Base-by-base conservation (phyloP, 1,139 yeast species). In the Magnusiomyces suaveolens region DNA sequence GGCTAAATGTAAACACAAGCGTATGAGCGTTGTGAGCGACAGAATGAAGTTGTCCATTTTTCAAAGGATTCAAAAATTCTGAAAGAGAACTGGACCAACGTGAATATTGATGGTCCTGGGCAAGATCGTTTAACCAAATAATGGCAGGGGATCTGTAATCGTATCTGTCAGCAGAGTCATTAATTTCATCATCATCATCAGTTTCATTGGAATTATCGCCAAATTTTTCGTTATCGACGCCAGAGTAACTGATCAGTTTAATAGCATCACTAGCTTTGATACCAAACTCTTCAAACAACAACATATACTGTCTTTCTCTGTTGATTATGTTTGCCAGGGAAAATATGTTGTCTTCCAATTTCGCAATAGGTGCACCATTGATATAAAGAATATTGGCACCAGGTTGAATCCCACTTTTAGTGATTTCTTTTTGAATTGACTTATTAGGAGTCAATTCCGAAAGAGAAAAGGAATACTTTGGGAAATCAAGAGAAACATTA, bases 61-160 rank as follows among this genome's bases (percentile, higher is more conserved):
- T 67, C 53, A 72, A 60, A 48, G 71, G 63, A 43, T 70, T 66
- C 32, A 70, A 70, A 70, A 64, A 81, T 57, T 71, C 75, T 2
- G 68, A 60, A 29, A 81, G 69, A 56, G 82, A 75, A 1, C 68
- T 58, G 0, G 79, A 65, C 64, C 80, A 78, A 2, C 70, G 66
- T 1, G 67, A 63, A 66, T 87, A 90, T 43, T 72, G 73, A 0
- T 66, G 65, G 62, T 89, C 96, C 0, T 60, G 65, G 61, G 83
- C 95, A 14, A 92, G 70, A 67, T 92, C 84, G 63, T 90, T 94
- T 61, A 90, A 75, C 72, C 83, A 90, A 1, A 85, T 75, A 6
- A 90, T 78, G 44, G 75, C 75, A 0, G 63, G 59, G 14, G 77
- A 66, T 56, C 75, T 72, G 33, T 76, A 65, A 60, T 82, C 84